Evolutionary conservation across 768 basidiomycete species (phyloP).

Genomic region (Leccinum subtestaceum): DNA sequence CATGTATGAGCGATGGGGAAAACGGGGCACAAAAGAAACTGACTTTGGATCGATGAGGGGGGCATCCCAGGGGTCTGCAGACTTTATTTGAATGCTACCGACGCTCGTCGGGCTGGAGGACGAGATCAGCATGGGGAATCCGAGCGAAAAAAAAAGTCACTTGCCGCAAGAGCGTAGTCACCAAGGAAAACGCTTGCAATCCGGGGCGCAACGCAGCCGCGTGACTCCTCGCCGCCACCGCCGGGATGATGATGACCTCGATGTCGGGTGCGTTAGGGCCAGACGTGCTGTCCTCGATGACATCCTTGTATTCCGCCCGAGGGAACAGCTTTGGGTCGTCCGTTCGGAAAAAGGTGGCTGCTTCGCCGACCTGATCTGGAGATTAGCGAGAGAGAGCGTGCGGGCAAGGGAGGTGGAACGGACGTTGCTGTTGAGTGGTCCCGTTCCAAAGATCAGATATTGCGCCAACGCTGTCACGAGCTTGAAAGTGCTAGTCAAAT

Average conservation of each 20-base stretch:
- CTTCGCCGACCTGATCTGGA: constrained; percentile 25
- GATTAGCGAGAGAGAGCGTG: neutral
- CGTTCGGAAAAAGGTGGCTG: constrained; percentile 32
- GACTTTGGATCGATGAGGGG: constrained; percentile 47
- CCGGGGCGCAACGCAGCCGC: neutral
- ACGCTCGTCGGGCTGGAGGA: constrained; percentile 41
- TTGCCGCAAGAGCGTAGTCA: constrained; percentile 25
- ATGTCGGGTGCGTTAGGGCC: constrained; percentile 31
- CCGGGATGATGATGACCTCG: constrained; percentile 24
- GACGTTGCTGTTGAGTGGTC: constrained; percentile 56
- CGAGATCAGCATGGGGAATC: neutral
- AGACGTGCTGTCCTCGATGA: constrained; percentile 31
- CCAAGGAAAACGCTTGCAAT: constrained; percentile 20
- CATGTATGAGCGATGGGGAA: neutral
- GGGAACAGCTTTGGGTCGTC: constrained; percentile 33
- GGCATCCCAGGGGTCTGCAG: constrained; percentile 38
- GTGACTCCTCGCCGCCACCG: neutral
- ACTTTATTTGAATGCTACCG: constrained; percentile 41
- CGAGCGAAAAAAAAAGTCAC: neutral
- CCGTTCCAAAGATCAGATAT: constrained; percentile 46
- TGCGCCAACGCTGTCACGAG: constrained; percentile 35
- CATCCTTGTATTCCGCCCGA: constrained; percentile 24
- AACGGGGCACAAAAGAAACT: constrained; percentile 6
- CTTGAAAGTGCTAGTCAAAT: constrained; percentile 19
- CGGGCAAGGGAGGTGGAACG: neutral